phyloP scores from a whole-genome alignment of 768 basidiomycete species.

The Mycena metata region DNA sequence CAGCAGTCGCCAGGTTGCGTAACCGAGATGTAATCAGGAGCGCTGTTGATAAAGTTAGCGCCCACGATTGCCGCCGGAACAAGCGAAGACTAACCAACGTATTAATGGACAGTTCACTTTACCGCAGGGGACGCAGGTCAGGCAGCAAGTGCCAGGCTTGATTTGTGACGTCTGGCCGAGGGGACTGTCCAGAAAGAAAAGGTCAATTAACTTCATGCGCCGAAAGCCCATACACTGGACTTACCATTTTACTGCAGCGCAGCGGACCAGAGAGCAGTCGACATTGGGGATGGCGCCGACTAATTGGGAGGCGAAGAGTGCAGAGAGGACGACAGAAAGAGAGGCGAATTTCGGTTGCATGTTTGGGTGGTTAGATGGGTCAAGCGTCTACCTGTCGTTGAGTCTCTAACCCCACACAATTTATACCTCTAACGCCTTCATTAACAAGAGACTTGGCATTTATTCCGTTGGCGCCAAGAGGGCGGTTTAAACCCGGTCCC shows the following conservation, averaged over 20 bases:
- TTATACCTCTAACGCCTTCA: constrained; percentile 22
- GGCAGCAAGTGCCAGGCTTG: constrained; percentile 21
- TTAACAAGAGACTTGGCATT: constrained; percentile 13
- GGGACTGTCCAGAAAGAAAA: constrained; percentile 13
- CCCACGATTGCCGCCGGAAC: constrained; percentile 12
- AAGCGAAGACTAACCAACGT: constrained; percentile 9
- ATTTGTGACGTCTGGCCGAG: constrained; percentile 16
- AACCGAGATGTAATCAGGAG: constrained; percentile 2
- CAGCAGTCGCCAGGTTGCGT: constrained; percentile 21
- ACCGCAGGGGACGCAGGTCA: constrained; percentile 18
- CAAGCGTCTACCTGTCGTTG: constrained; percentile 10
- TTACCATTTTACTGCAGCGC: constrained; percentile 12
- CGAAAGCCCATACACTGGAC: constrained; percentile 21
- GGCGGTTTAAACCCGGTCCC: background rate
- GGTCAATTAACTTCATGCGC: constrained; percentile 10
- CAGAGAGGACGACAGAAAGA: constrained; percentile 25
- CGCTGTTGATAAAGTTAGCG: constrained; percentile 12
- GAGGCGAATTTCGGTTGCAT: constrained; percentile 24
- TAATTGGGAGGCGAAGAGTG: constrained; percentile 15
- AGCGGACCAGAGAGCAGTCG: constrained; percentile 22
- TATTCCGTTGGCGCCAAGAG: background rate
- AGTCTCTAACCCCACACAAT: constrained; percentile 22
- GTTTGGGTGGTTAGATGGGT: constrained; percentile 10
- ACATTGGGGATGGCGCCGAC: constrained; percentile 16
- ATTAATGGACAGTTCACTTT: constrained; percentile 16